Conservation (phyloP, 805 yeast genomes). For the Candida xyloterini region DNA sequence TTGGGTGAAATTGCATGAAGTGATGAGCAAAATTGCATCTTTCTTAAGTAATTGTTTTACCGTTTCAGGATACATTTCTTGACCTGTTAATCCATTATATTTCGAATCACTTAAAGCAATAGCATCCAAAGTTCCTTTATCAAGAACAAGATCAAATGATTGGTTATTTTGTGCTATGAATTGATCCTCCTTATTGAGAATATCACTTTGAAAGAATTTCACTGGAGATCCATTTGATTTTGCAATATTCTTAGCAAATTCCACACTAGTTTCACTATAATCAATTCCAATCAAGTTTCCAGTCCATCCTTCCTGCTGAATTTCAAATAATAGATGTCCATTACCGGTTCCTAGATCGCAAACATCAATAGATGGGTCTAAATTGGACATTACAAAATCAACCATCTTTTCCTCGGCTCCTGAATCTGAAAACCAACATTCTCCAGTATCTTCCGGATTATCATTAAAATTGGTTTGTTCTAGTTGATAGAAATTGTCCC, state of each 20-base stretch:
- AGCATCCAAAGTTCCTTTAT: constrained; percentile 97
- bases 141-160: constrained; percentile 72
- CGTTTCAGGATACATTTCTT: constrained; percentile 60
- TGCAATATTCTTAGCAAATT: constrained; percentile 66
- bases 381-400: constrained; percentile 58
- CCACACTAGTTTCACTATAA: constrained; percentile 77
- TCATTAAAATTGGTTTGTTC: constrained; percentile 71
- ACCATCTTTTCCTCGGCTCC: constrained; percentile 86
- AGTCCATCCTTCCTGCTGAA: constrained; percentile 61
- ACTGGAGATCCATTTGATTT: constrained; percentile 36
- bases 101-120: constrained; percentile 75
- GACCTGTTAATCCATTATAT: constrained; percentile 45
- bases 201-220: constrained; percentile 65
- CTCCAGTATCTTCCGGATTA: constrained; percentile 86
- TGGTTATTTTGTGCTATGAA: constrained; percentile 32
- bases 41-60: constrained; percentile 54
- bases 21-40: constrained; percentile 66
- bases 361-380: constrained; percentile 39
- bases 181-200: constrained; percentile 42
- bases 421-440: constrained; percentile 95
- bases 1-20: constrained; percentile 93
- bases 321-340: constrained; percentile 78
- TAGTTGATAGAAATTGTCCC: constrained; percentile 82
- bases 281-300: constrained; percentile 74
- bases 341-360: constrained; percentile 95